Percentiles rank a stretch among this genome's conserved stretches.
Evolutionary conservation across 176 grass and related monocot genomes (phyloP).

Genomic region (Phoenix roebelenii): DNA sequence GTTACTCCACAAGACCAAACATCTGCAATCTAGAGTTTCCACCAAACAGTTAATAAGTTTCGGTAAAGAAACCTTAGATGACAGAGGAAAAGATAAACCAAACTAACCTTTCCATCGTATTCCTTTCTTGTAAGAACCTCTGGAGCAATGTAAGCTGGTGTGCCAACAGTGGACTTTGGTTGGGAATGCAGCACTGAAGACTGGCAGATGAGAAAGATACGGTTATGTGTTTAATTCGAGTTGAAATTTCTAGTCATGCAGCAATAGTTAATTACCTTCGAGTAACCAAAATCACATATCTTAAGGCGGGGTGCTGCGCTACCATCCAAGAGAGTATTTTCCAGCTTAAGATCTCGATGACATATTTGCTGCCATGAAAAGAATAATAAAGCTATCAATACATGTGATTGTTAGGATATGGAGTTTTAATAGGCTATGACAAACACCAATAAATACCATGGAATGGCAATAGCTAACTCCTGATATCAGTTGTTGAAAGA

Average conservation of each 20-base stretch:
- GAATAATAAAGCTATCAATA: conserved; percentile 1
- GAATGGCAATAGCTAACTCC: conserved; percentile 98
- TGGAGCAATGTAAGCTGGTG: conserved; percentile 88
- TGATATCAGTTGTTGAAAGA: conserved; percentile 96
- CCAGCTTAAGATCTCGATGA: conserved; percentile 88
- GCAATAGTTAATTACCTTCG: conserved; percentile 44
- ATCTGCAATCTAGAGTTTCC: conserved; percentile 67
- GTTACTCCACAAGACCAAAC: conserved; percentile 99
- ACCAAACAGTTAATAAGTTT: background rate
- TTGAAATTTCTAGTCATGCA: too few species aligned
- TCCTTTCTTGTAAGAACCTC: conserved; percentile 85
- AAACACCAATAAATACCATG: conserved; percentile 44
- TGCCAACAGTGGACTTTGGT: conserved; percentile 92
- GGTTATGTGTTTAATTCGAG: background rate
- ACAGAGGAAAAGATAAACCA: background rate
- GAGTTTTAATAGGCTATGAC: background rate
- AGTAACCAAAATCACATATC: conserved; percentile 99
- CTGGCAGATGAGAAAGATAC: conserved; percentile 26
- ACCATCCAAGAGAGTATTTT: conserved; percentile 95
- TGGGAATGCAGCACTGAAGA: conserved; percentile 92
- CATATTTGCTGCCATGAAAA: conserved; percentile 68
- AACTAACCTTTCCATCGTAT: conserved; percentile 84
- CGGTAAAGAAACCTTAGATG: background rate
- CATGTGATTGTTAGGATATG: too few species aligned
- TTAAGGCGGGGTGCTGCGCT: conserved; percentile 79